Evolutionary conservation across 1,284 basidiomycete species (phyloP).

Genomic region (Puccinia novopanici): DNA sequence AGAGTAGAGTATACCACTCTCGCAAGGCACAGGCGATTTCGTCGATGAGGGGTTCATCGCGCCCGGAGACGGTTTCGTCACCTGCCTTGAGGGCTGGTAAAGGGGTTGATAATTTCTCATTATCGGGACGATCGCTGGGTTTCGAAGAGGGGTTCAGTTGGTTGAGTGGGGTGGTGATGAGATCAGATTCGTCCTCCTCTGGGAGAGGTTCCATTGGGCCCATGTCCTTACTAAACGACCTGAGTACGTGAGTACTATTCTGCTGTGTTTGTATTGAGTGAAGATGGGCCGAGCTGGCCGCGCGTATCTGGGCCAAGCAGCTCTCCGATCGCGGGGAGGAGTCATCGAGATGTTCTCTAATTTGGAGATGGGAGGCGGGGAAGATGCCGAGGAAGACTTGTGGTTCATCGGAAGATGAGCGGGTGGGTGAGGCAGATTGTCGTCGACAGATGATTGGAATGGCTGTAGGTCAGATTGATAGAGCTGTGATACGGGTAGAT

Average conservation of each 20-base stretch:
- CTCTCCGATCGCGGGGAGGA: slow-evolving; percentile 81
- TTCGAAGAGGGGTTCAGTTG: not conserved
- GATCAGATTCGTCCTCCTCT: slow-evolving; percentile 69
- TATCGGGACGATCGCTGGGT: not conserved
- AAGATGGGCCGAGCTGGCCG: slow-evolving; percentile 50
- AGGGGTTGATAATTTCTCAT: slow-evolving; percentile 77
- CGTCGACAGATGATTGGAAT: slow-evolving; percentile 57
- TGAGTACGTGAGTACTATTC: slow-evolving; percentile 9
- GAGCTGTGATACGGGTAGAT: slow-evolving; percentile 52
- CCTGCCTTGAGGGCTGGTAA: slow-evolving; percentile 88
- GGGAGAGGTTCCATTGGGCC: slow-evolving; percentile 67
- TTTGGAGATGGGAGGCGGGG: slow-evolving; percentile 83
- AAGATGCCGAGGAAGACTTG: slow-evolving; percentile 96
- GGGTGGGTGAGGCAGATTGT: slow-evolving; percentile 52
- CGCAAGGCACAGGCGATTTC: slow-evolving; percentile 94
- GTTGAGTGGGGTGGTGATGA: not conserved
- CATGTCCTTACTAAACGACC: slow-evolving; percentile 18
- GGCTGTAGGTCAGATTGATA: slow-evolving; percentile 53
- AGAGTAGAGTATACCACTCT: slow-evolving; percentile 69
- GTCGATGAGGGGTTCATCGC: slow-evolving; percentile 84
- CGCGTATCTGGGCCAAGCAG: slow-evolving; percentile 60
- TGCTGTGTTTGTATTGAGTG: slow-evolving; percentile 44
- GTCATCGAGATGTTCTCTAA: slow-evolving; percentile 83
- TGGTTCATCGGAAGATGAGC: slow-evolving; percentile 61
- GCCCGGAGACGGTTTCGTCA: slow-evolving; percentile 81